Percentiles rank a stretch among this genome's conserved stretches.
phyloP scores from a whole-genome alignment of 495 filamentous ascomycete species.

The Pseudomonodictys pantanalensis region DNA sequence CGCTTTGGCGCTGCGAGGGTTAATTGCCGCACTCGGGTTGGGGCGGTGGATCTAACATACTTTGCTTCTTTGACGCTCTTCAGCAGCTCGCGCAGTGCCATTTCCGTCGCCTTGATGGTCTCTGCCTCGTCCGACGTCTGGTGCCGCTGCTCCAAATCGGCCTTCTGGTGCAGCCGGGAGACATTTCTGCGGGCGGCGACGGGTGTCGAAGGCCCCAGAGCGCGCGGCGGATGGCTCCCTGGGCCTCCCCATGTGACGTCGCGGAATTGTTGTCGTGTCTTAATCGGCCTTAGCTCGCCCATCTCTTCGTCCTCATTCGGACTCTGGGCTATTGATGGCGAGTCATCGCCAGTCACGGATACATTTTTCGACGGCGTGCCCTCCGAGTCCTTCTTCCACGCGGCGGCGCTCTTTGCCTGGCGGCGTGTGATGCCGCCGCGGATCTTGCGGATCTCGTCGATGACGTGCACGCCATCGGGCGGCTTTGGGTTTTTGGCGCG shows the following conservation, averaged over 20 bases:
- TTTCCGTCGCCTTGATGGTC: constrained; percentile 72
- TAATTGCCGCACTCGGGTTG: neutral
- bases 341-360: constrained; percentile 23
- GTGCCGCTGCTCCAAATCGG: constrained; percentile 57
- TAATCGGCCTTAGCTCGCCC: constrained; percentile 39
- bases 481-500: constrained; percentile 80
- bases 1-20: constrained; percentile 10
- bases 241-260: constrained; percentile 77
- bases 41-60: constrained; percentile 47
- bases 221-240: constrained; percentile 65
- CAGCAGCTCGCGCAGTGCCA: constrained; percentile 77
- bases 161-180: constrained; percentile 50
- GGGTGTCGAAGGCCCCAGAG: constrained; percentile 39
- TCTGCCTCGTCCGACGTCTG: constrained; percentile 62
- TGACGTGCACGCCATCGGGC: constrained; percentile 80
- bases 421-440: constrained; percentile 79
- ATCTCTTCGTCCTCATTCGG: constrained; percentile 34
- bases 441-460: constrained; percentile 78
- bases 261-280: constrained; percentile 55
- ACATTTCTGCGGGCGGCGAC: constrained; percentile 43
- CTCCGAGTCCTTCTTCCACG: constrained; percentile 51
- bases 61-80: constrained; percentile 76
- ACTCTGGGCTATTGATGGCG: constrained; percentile 26
- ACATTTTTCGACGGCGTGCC: constrained; percentile 15
- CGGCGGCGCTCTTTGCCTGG: constrained; percentile 60